Conservation (phyloP, 176 grass and related monocot genomes). For the Ensete glaucum region DNA sequence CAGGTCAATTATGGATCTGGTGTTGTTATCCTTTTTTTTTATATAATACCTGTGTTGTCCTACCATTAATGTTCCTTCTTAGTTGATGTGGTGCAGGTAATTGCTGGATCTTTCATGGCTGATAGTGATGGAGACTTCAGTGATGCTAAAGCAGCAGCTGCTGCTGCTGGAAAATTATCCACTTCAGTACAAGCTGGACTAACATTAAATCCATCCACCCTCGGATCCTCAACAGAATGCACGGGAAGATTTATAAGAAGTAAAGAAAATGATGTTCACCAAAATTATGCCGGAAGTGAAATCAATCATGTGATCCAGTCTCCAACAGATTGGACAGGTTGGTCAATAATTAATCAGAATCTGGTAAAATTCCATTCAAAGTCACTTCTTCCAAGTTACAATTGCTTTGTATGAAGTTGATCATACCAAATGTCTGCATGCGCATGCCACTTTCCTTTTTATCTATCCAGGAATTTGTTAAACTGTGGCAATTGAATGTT, state of each 20-base stretch:
- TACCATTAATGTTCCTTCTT: not conserved
- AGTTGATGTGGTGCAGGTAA: slow-evolving; percentile 15
- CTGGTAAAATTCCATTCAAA: not conserved
- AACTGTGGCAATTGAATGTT: not conserved
- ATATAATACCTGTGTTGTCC: not conserved
- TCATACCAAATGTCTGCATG: not conserved
- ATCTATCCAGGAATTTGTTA: not conserved
- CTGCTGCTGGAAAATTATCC: slow-evolving; percentile 6
- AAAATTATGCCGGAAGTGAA: not conserved
- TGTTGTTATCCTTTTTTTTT: not conserved
- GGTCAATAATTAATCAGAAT: not conserved
- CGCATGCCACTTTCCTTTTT: not conserved
- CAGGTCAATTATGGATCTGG: slow-evolving; percentile 12
- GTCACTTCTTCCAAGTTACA: not conserved
- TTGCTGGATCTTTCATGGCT: slow-evolving; percentile 18
- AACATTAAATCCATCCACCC: not conserved
- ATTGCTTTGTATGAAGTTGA: not conserved
- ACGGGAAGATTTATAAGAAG: not conserved
- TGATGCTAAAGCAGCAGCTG: not conserved
- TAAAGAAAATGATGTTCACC: not conserved
- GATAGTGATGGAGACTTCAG: slow-evolving; percentile 1
- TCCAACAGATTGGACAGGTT: slow-evolving; percentile 18
- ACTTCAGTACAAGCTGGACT: slow-evolving; percentile 7
- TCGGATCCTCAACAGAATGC: slow-evolving; percentile 4
- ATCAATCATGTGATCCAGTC: not conserved